Conservation (phyloP, 306 rosid species). For the Hippophae gyantsensis region DNA sequence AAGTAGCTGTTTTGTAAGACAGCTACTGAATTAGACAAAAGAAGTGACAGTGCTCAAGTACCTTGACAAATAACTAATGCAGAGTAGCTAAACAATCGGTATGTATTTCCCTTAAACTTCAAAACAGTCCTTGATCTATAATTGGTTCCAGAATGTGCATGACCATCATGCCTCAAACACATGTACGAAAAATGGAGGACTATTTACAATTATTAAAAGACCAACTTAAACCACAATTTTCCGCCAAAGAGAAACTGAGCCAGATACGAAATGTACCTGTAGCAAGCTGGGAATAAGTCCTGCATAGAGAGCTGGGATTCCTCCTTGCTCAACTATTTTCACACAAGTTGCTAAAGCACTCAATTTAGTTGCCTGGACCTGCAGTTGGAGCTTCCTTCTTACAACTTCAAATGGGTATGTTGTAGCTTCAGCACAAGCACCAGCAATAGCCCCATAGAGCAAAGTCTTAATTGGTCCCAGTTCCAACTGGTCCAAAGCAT, state of each 20-base stretch:
- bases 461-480: slow-evolving; percentile 80
- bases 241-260: not conserved
- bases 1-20: too few relatives aligned
- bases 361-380: slow-evolving; percentile 66
- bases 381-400: slow-evolving; percentile 86
- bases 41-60: not conserved
- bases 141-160: too few relatives aligned
- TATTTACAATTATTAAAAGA: too few relatives aligned
- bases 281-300: slow-evolving; percentile 96
- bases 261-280: slow-evolving; percentile 44
- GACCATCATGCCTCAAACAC: too few relatives aligned
- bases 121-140: too few relatives aligned
- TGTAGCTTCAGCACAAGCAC: slow-evolving; percentile 95
- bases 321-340: slow-evolving; percentile 76
- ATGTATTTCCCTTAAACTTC: too few relatives aligned
- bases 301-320: slow-evolving; percentile 78
- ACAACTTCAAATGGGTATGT: slow-evolving; percentile 95
- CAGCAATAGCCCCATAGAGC: slow-evolving; percentile 80
- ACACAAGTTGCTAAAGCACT: slow-evolving; percentile 66
- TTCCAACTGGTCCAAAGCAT: slow-evolving; percentile 86
- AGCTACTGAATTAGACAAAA: too few relatives aligned
- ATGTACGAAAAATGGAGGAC: too few relatives aligned
- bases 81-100: not conserved
- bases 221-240: too few relatives aligned
- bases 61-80: not conserved